Evolutionary conservation across 1,284 basidiomycete genomes (phyloP), one percentile per base, ranked within the genome.

Genomic region (Ceratobasidium sp.): DNA sequence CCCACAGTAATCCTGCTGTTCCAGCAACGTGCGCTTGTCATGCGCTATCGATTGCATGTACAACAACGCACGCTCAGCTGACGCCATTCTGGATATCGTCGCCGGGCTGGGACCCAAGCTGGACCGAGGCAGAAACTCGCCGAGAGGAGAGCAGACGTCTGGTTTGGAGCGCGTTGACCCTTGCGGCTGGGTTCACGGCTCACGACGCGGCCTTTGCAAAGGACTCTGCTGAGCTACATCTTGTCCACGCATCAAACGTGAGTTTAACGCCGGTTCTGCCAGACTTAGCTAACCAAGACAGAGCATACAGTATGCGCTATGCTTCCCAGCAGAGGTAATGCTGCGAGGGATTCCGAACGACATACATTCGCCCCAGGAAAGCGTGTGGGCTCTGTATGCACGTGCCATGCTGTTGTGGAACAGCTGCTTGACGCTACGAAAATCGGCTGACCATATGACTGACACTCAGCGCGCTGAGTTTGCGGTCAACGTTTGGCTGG

Each of bases 111-210:
- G 86, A 88, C 76, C 82, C 85, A 20, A 83, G 85, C 23, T 91
- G 89, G 88, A 85, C 87, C n/a, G 89, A 90, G 65, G 87, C 84
- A 0, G 92, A 94, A 79, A 88, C 93, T 78, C 85, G 87, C 74
- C 91, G 89, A 83, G 93, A 94, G 82, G 90, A 91, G 77, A 91
- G 89, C 80, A 88, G 93, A n/a, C 85, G 92, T 56, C 83, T 94
- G 38, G 91, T 90, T 76, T 94, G 93, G 93, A 91, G 90, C 82
- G 84, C 90, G 1, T 86, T 93, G 82, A 86, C 87, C 77, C 85
- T 93, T 15, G 86, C 89, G 12, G 91, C 91, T 10, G 91, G 90
- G 2, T 89, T 92, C 82, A 89, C 88, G 42, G 87, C 88, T 12
- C 93, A 92, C 82, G 85, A 87, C 9, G 87, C 88, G n/a, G 88